Base-by-base conservation (phyloP, 768 basidiomycete genomes). In the Mycena latifolia region DNA sequence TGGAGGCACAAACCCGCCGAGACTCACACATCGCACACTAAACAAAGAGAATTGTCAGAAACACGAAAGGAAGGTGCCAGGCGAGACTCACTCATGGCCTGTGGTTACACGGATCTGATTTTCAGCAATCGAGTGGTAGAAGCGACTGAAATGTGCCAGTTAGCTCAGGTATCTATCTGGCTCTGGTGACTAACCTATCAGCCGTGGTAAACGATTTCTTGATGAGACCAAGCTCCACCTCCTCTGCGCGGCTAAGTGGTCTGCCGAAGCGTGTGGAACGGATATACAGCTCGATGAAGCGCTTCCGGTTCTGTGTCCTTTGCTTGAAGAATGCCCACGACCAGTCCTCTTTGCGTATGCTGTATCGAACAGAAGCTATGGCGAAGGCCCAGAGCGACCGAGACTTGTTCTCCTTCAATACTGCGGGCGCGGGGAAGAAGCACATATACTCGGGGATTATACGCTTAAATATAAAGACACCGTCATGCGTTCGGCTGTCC, bases 311-410 rank as follows among this genome's bases (percentile, higher is more conserved):
- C n/a, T 73, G 71, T 2, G 74, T 69, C 11, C 79, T 70, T 53
- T 75, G 65, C 55, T 72, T 68, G 71, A 80, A 75, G 62, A 71
- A 76, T 4, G 69, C 56, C 77, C 77, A 79, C 3, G 77, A 74
- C 73, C 75, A 79, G 10, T 59, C 35, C 33, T 69, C 64, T 39
- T 66, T 67, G 15, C 75, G 73, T 12, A 74, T 68, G 12, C 71
- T 50, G 54, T 74, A 61, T 41, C 59, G 45, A 17, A 72, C 69
- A 15, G 76, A 73, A 0, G 65, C 56, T 17, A 74, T 60, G 1
- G 80, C 81, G 52, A 75, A 80, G 7, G 57, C 69, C 80, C 80
- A 82, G 10, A 77, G 61, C 0, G 78, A 73, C 3, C 71, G 65
- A 22, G 74, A 37, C 50, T 67, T 73, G 62, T 76, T 75, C 20